Evolutionary conservation across 2,329 filamentous ascomycete genomes (phyloP).

Genomic region (Cadophora sp.): DNA sequence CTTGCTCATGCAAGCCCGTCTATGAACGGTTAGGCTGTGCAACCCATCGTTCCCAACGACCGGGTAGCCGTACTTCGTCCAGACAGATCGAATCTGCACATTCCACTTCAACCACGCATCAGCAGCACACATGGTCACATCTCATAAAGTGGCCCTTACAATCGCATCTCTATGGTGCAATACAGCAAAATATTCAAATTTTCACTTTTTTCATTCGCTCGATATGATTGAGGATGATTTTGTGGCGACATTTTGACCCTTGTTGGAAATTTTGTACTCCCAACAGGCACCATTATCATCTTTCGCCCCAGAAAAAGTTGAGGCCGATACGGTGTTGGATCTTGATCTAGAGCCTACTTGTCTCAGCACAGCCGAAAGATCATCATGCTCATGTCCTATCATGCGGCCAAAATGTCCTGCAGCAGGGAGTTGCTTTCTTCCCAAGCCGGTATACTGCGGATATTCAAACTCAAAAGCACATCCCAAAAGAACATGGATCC

Average conservation of each 20-base stretch:
- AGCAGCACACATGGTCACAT: background rate
- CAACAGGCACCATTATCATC: background rate
- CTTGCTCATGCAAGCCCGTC: background rate
- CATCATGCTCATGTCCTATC: background rate
- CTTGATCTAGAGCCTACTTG: background rate
- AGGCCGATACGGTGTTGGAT: background rate
- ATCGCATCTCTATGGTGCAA: background rate
- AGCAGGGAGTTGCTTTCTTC: background rate
- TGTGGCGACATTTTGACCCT: background rate
- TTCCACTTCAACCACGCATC: background rate
- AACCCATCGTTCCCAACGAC: background rate
- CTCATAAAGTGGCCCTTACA: background rate
- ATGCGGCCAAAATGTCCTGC: background rate
- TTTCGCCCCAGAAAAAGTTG: background rate
- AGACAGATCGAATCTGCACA: background rate
- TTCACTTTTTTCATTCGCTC: constrained; percentile 7
- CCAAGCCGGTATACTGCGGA: background rate
- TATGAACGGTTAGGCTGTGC: background rate
- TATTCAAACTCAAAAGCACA: background rate
- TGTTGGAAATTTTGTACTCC: background rate
- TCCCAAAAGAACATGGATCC: background rate
- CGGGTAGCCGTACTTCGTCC: background rate
- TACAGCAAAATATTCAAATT: background rate
- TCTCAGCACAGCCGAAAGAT: background rate
- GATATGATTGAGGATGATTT: background rate